Evolutionary conservation across 2,329 filamentous ascomycete species (phyloP).

Genomic region (Colletotrichum orbiculare): DNA sequence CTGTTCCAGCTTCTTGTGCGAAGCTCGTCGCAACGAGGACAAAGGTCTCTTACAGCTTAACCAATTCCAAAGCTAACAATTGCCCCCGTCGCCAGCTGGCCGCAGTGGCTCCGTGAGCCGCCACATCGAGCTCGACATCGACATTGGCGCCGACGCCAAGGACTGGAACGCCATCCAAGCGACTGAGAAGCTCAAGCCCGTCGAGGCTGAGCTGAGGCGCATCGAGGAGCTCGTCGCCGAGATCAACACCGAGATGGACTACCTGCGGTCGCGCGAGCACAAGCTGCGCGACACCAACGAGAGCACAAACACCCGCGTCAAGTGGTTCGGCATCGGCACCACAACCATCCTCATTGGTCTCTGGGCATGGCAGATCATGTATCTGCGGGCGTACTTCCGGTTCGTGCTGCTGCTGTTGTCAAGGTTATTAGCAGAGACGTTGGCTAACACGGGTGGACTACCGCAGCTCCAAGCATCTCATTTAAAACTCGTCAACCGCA

Average conservation of each 20-base stretch:
- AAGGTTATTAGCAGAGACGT: not conserved
- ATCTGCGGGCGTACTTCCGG: constrained; percentile 96
- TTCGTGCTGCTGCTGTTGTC: constrained; percentile 44
- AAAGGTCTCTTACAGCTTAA: constrained; percentile 1
- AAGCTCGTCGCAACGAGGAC: no score
- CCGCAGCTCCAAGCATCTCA: constrained; percentile 74
- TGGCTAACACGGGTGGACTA: constrained; percentile 26
- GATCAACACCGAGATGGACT: constrained; percentile 95
- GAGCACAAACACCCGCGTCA: constrained; percentile 98
- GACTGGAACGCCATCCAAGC: constrained; percentile 98
- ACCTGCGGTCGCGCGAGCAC: constrained; percentile 89
- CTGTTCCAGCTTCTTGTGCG: constrained; percentile 12
- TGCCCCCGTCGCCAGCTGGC: constrained; percentile 44
- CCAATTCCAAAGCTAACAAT: constrained; percentile 36
- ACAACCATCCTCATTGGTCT: constrained; percentile 91
- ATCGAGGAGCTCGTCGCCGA: constrained; percentile 92
- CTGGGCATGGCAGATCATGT: constrained; percentile 97
- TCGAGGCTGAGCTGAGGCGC: constrained; percentile 92
- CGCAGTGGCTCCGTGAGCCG: constrained; percentile 66
- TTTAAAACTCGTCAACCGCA: constrained; percentile 53
- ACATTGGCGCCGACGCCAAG: constrained; percentile 96
- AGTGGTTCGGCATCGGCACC: constrained; percentile 96
- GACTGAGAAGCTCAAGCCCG: constrained; percentile 95
- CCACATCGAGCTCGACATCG: constrained; percentile 90
- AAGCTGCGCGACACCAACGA: constrained; percentile 98